These are phyloP conservation scores for Aspergillus heteromorphus DNA, from an alignment of 495 filamentous ascomycete genomes.

Conservation along the genomic window DNA sequence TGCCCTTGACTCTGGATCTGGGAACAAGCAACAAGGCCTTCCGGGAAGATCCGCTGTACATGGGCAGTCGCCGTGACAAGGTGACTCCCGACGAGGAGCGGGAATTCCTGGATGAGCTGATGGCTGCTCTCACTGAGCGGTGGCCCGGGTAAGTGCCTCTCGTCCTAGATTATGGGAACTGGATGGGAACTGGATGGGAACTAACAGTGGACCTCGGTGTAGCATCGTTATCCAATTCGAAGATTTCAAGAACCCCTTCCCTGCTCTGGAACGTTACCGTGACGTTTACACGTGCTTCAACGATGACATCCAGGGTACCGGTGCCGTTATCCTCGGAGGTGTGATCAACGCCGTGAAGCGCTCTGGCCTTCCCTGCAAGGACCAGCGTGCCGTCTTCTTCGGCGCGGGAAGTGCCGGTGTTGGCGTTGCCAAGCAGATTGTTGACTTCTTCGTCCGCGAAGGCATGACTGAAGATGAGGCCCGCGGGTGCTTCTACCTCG, in stretches of 20 bases:
- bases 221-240: conserved; percentile 97
- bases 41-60: conserved; percentile 87
- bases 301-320: conserved; percentile 96
- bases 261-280: conserved; percentile 82
- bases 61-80: conserved; percentile 81
- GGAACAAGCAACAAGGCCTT: conserved; percentile 87
- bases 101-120: conserved; percentile 96
- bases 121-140: conserved; percentile 81
- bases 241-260: conserved; percentile 98
- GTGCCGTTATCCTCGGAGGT: conserved; percentile 89
- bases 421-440: conserved; percentile 94
- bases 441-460: conserved; percentile 89
- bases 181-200: background rate
- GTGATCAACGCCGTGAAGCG: conserved; percentile 91
- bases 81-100: conserved; percentile 73
- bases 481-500: conserved; percentile 88
- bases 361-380: conserved; percentile 78
- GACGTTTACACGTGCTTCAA: conserved; percentile 93
- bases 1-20: conserved; percentile 86
- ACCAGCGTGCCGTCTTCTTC: conserved; percentile 93
- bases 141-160: conserved; percentile 70
- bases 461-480: conserved; percentile 91
- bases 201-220: conserved; percentile 21
- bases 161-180: no score
- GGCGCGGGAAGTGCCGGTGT: conserved; percentile 94